Percentiles rank a stretch among this genome's conserved stretches.
Evolutionary conservation across 2,329 filamentous ascomycete species (phyloP).

Genomic region (Didymellaceae sp.): DNA sequence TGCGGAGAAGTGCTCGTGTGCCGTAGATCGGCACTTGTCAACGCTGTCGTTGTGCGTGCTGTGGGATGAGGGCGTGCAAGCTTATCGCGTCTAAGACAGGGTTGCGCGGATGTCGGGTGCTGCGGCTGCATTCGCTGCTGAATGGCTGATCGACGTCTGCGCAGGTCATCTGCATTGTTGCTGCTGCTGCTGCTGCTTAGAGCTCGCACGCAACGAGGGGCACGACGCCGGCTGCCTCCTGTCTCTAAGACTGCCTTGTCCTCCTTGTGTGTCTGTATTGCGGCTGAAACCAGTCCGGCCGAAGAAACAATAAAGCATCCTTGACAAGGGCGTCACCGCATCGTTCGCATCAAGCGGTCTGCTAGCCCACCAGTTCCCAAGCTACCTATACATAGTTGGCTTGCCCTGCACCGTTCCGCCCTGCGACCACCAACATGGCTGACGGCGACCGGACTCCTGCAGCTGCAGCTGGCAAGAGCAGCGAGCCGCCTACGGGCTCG

Average conservation of each 20-base stretch:
- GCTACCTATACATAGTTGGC: neutral
- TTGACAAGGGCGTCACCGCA: constrained; percentile 16
- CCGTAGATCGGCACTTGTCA: neutral
- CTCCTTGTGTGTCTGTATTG: constrained; percentile 14
- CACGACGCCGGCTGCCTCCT: neutral
- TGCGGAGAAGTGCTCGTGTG: constrained; percentile 9
- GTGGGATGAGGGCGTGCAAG: no score
- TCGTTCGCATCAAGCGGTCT: constrained; percentile 8
- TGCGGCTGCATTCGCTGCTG: constrained; percentile 6
- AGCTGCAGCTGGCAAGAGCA: constrained; percentile 33
- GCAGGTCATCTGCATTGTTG: constrained; percentile 34
- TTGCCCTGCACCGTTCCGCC: constrained; percentile 17
- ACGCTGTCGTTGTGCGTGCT: no score
- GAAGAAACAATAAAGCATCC: constrained; percentile 21
- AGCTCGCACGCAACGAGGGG: constrained; percentile 23
- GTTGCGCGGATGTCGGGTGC: constrained; percentile 10
- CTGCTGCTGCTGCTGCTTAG: constrained; percentile 17
- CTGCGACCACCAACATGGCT: constrained; percentile 32
- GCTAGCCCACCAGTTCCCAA: neutral
- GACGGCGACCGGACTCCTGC: constrained; percentile 38
- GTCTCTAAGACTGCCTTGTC: constrained; percentile 17
- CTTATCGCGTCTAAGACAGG: constrained; percentile 11
- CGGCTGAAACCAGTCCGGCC: constrained; percentile 23
- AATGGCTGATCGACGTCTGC: constrained; percentile 11
- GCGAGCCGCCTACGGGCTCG: constrained; percentile 30